Conservation (phyloP, 2,329 filamentous ascomycete genomes). For the Colletotrichum sp. region DNA sequence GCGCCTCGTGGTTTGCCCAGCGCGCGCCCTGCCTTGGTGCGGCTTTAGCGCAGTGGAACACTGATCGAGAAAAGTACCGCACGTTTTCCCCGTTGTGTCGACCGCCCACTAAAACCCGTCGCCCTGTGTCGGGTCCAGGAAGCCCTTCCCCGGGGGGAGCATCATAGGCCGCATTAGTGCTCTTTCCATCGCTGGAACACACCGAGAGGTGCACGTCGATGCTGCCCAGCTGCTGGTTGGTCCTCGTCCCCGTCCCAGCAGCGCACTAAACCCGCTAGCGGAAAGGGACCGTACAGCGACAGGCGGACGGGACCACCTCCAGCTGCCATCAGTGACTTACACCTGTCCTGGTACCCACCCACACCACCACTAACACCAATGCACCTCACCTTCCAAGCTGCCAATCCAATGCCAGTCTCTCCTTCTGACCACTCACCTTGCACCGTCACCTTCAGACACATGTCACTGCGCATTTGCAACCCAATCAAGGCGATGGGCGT, state of each 20-base stretch:
- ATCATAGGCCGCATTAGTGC: neutral
- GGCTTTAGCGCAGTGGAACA: neutral
- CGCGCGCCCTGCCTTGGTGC: neutral
- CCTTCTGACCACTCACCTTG: neutral
- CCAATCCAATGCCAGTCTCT: neutral
- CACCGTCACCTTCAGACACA: neutral
- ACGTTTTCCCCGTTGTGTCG: neutral
- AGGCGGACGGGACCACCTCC: neutral
- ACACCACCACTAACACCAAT: neutral
- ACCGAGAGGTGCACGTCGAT: neutral
- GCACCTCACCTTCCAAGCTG: neutral
- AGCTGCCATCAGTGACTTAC: too few relatives aligned
- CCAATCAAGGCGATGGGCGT: neutral
- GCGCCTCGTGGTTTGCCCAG: slow-evolving; percentile 15
- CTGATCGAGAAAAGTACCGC: neutral
- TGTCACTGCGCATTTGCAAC: neutral
- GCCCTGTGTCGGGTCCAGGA: neutral
- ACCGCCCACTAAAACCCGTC: neutral
- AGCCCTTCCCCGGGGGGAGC: neutral
- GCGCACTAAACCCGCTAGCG: neutral
- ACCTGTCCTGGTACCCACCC: neutral
- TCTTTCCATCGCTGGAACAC: neutral
- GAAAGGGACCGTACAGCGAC: slow-evolving; percentile 4
- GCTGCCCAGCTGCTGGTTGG: neutral
- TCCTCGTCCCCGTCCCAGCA: neutral